Evolutionary conservation across 2,329 filamentous ascomycete species (phyloP), one percentile per base, ranked within the genome.

Genomic region (Botryotinia calthae): DNA sequence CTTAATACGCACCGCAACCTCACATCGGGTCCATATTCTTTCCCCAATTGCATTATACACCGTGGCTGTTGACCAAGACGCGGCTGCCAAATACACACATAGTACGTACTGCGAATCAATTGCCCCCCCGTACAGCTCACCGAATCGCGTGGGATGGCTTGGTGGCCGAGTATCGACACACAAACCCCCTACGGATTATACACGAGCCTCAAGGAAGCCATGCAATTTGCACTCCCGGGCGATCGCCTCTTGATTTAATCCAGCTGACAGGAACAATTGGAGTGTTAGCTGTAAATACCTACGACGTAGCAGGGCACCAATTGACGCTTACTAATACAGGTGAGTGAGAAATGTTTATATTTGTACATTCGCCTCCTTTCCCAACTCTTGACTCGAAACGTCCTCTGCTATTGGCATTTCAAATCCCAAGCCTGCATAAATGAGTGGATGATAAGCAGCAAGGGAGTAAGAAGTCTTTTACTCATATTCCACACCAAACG

Each of bases 391-490:
- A 22, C 14, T 40, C 44, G 7, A 42, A 28, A 2, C 9, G 31
- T n/a, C n/a, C 34, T 40, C 46, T 42, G n/a, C 16, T 56, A 28
- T n/a, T 56, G 44, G 14, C 7, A 56, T 18, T 28, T 31, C 51
- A 28, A 67, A 22, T 9, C 12, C n/a, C 28, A 31, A 16, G 18
- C 8, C 34, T 31, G 16, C 48, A 42, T 14, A 5, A 16, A 37
- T 31, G 34, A 28, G 34, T 67, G 40, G 34, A 67, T 42, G 14
- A 16, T 18, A 22, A 56, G 51, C 20, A 48, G 48, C 9, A 48
- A 18, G 20, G 18, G 42, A 65, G 63, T 67, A 56, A 67, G 65
- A 67, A 67, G 65, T 67, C 9, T 67, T 56, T 67, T 31, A 16
- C 65, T 67, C 34, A 42, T 7, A n/a, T 44, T 63, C 25, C 18